Evolutionary conservation across 2,329 filamentous ascomycete species (phyloP).

Genomic region (Geosmithia putterillii): DNA sequence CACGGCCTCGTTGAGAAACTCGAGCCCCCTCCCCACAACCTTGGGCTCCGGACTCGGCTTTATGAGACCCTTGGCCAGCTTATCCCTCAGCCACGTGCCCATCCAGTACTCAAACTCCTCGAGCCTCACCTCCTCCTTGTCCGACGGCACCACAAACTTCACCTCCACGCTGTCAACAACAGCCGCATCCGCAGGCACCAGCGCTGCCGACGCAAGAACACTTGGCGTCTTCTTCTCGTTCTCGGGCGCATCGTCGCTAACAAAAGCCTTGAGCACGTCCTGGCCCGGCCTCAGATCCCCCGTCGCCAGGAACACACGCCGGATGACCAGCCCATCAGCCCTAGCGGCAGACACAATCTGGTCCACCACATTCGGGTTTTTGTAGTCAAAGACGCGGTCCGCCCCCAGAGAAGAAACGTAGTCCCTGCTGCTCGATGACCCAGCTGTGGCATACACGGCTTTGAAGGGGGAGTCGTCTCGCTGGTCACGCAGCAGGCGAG

Average conservation of each 20-base stretch:
- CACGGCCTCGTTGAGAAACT: conserved; percentile 22
- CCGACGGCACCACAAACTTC: conserved; percentile 23
- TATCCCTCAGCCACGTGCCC: conserved; percentile 21
- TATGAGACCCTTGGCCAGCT: conserved; percentile 16
- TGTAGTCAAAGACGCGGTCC: conserved; percentile 29
- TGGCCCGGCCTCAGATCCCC: conserved; percentile 22
- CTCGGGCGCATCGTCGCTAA: neutral
- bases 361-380: conserved; percentile 12
- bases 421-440: conserved; percentile 14
- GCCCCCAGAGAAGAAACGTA: conserved; percentile 22
- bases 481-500: conserved; percentile 17
- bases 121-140: conserved; percentile 17
- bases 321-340: conserved; percentile 21
- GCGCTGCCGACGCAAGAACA: conserved; percentile 24
- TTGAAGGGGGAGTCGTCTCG: conserved; percentile 17
- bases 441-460: conserved; percentile 28
- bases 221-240: conserved; percentile 3
- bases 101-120: conserved; percentile 26
- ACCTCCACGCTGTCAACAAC: conserved; percentile 18
- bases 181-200: conserved; percentile 15
- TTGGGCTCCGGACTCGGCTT: conserved; percentile 23
- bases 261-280: conserved; percentile 20
- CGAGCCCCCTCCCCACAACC: conserved; percentile 22
- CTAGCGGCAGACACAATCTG: conserved; percentile 21
- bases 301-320: conserved; percentile 26